Evolutionary conservation across 495 filamentous ascomycete species (phyloP).

Genomic region (Apiosordaria backusii): DNA sequence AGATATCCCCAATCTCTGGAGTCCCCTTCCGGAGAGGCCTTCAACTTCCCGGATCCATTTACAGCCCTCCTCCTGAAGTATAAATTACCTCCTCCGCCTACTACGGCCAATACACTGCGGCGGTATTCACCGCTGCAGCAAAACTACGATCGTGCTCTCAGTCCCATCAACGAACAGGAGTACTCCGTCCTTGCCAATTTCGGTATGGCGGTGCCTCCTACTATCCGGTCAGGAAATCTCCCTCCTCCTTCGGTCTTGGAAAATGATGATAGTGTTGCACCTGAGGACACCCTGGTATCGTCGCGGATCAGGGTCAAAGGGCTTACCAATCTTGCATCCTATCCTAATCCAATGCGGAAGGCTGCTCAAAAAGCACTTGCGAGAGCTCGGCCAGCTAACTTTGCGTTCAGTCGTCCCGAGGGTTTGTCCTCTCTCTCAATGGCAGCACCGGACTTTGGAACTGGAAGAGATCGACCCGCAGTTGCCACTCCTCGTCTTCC

Average conservation of each 20-base stretch:
- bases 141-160: slow-evolving; percentile 45
- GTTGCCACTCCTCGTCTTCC: slow-evolving; percentile 4
- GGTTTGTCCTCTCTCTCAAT: slow-evolving; percentile 14
- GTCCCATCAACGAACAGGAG: slow-evolving; percentile 24
- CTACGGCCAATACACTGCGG: slow-evolving; percentile 18
- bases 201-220: slow-evolving; percentile 22
- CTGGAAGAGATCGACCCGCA: slow-evolving; percentile 6
- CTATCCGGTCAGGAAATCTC: slow-evolving; percentile 25
- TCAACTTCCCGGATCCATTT: slow-evolving; percentile 22
- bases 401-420: slow-evolving; percentile 11
- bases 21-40: slow-evolving; percentile 19
- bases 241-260: slow-evolving; percentile 20
- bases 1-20: slow-evolving; percentile 24
- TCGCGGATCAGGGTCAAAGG: slow-evolving; percentile 37
- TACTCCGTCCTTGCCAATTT: not conserved
- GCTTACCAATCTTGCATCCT: slow-evolving; percentile 44
- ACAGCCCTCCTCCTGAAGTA: slow-evolving; percentile 26
- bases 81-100: slow-evolving; percentile 15
- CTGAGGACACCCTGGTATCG: slow-evolving; percentile 26
- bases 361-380: slow-evolving; percentile 40
- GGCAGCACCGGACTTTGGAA: slow-evolving; percentile 6
- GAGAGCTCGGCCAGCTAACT: slow-evolving; percentile 29
- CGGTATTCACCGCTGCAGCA: slow-evolving; percentile 48
- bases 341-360: slow-evolving; percentile 45
- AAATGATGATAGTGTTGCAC: slow-evolving; percentile 23